These are phyloP conservation scores for Lizonia empirigonia DNA, from an alignment of 2,329 filamentous ascomycete genomes.

Conservation along the genomic window DNA sequence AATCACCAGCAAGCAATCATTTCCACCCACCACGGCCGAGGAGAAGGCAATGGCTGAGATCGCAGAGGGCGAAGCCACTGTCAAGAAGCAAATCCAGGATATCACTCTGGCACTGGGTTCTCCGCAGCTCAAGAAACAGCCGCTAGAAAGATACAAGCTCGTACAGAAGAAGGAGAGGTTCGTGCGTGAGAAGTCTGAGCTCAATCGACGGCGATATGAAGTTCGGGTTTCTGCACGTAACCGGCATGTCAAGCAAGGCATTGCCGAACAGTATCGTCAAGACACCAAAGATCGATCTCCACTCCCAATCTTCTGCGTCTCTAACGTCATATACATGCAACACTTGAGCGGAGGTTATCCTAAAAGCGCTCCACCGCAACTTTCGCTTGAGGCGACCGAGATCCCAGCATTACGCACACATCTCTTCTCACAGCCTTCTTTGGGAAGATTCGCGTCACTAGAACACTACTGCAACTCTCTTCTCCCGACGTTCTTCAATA, in stretches of 20 bases:
- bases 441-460: conserved; percentile 14
- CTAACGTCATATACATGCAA: conserved; percentile 25
- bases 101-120: not conserved
- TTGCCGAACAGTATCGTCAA: conserved; percentile 18
- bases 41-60: conserved; percentile 8
- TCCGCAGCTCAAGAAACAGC: not conserved
- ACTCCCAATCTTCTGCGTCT: conserved; percentile 25
- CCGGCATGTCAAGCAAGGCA: conserved; percentile 8
- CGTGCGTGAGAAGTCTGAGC: not conserved
- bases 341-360: conserved; percentile 16
- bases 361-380: not conserved
- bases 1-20: not conserved
- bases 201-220: not conserved
- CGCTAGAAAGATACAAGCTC: conserved; percentile 1
- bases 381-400: conserved; percentile 21
- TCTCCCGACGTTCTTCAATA: conserved; percentile 17
- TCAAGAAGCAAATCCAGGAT: not conserved
- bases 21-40: not conserved
- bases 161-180: conserved; percentile 2
- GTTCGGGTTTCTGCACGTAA: conserved; percentile 16
- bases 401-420: conserved; percentile 21
- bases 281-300: conserved; percentile 16
- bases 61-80: not conserved
- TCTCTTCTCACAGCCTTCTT: conserved; percentile 21
- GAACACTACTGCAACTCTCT: conserved; percentile 7